phyloP scores from a whole-genome alignment of 768 basidiomycete species.

The Cystobasidiopsis lactophilus region DNA sequence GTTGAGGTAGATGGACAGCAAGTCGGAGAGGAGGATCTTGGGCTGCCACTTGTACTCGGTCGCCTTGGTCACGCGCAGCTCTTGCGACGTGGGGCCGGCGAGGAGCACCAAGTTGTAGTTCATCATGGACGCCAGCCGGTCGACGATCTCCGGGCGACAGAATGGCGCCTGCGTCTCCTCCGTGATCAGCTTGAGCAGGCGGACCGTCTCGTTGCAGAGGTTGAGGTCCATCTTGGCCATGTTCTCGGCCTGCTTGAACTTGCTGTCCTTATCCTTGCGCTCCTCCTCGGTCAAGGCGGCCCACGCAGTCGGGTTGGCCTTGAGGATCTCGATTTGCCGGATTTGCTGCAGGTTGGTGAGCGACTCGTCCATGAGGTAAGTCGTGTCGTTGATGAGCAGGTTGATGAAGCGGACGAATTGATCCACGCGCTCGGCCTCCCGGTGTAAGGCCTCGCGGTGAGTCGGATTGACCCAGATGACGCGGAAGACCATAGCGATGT shows the following conservation, averaged over 20 bases:
- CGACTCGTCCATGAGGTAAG: slow-evolving; percentile 92
- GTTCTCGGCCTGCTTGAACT: slow-evolving; percentile 56
- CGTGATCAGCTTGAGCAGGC: slow-evolving; percentile 73
- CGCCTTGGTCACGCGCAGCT: slow-evolving; percentile 60
- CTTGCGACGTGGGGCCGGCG: slow-evolving; percentile 67
- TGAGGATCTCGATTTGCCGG: slow-evolving; percentile 60
- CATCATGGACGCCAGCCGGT: slow-evolving; percentile 83
- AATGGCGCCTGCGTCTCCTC: slow-evolving; percentile 78
- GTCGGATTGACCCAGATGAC: slow-evolving; percentile 74
- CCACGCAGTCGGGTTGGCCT: slow-evolving; percentile 56
- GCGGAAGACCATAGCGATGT: slow-evolving; percentile 63
- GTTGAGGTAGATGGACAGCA: slow-evolving; percentile 76
- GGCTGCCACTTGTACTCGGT: slow-evolving; percentile 82
- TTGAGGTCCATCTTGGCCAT: slow-evolving; percentile 69
- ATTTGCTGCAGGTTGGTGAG: slow-evolving; percentile 73
- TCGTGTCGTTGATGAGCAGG: slow-evolving; percentile 96
- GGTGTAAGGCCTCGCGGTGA: slow-evolving; percentile 65
- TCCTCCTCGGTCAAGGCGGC: slow-evolving; percentile 41
- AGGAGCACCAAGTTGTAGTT: slow-evolving; percentile 80
- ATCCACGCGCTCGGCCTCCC: slow-evolving; percentile 60
- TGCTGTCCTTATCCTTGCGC: slow-evolving; percentile 59
- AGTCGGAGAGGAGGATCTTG: slow-evolving; percentile 53
- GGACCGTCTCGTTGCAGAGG: slow-evolving; percentile 70
- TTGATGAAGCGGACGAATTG: slow-evolving; percentile 92
- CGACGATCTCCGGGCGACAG: slow-evolving; percentile 88